These are phyloP conservation scores for Beverwykella pulmonaria DNA, from an alignment of 495 filamentous ascomycete genomes.

Conservation along the genomic window DNA sequence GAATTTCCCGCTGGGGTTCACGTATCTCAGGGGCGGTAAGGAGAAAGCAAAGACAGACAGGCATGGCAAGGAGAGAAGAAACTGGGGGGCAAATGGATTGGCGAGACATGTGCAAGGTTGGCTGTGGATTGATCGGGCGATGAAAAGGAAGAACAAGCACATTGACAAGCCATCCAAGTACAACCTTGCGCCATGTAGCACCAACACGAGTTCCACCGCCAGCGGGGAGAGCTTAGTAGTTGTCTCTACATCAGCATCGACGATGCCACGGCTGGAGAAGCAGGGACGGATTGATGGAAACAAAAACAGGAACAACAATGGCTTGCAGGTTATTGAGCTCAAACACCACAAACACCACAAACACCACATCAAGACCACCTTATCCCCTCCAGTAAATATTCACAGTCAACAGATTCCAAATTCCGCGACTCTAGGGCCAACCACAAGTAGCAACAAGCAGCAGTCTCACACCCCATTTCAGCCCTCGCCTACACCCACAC, in stretches of 20 bases:
- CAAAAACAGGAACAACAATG: neutral
- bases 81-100: too few relatives aligned
- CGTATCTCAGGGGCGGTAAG: too few relatives aligned
- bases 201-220: too few relatives aligned
- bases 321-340: neutral
- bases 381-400: too few relatives aligned
- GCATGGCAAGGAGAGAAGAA: too few relatives aligned
- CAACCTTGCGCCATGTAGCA: neutral
- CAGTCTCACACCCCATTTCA: neutral
- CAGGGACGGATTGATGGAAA: neutral
- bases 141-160: neutral
- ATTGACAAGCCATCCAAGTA: conserved; percentile 30
- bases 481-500: neutral
- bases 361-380: neutral
- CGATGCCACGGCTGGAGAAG: neutral
- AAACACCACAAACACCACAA: neutral
- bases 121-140: neutral
- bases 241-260: neutral
- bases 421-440: too few relatives aligned
- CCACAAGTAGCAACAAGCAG: too few relatives aligned
- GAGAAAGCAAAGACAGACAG: too few relatives aligned
- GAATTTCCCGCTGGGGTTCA: too few relatives aligned
- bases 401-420: too few relatives aligned
- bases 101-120: too few relatives aligned
- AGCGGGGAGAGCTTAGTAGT: neutral